Evolutionary conservation across 345 rosid genomes (phyloP), one percentile per base, ranked within the genome.

Genomic region (Geranium rotundifolium): DNA sequence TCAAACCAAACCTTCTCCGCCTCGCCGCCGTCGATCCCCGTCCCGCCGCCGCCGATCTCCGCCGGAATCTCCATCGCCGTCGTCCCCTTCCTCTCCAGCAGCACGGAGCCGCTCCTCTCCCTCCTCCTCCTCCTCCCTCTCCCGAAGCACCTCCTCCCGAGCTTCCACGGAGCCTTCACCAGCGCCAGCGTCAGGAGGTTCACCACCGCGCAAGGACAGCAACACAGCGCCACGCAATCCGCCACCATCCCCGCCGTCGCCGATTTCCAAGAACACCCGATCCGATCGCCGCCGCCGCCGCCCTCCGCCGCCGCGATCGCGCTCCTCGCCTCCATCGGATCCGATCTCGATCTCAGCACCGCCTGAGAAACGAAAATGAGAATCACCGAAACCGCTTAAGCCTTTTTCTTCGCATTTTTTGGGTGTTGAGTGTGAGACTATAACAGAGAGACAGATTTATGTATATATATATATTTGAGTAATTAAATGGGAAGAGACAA

Each of bases 221-320:
- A 90, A 67, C 92, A 87, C 23, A 90, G 76, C 19, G 95, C 97
- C 57, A 85, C 89, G 58, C 97, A 87, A 66, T 90, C 97, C 18
- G 90, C 97, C 37, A 90, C 67, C 54, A 76, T 69, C 8, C 77
- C 89, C 6, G 84, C 95, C 0, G 92, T 77, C 82, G 89, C 84
- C 29, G 95, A 84, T 57, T 72, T 49, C 69, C 95, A 89, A 68
- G 89, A 79, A 69, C 91, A 86, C 0, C 16, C 52, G 14, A 12
- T 7, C 15, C 3, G 52, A 46, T 46, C 52, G 52, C 52, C 52
- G 16, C 52, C 52, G 41, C 27, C 27, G 27, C 27, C 1, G 4
- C 10, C 50, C 50, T 46, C 52, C 52, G 16, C 16, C 41, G 41
- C 41, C 41, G 41, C 41, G 41, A 34, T 34, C 52, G 52, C 52